These are phyloP conservation scores for Eragrostis curvula DNA, from an alignment of 176 grass and related monocot species.

Conservation along the genomic window DNA sequence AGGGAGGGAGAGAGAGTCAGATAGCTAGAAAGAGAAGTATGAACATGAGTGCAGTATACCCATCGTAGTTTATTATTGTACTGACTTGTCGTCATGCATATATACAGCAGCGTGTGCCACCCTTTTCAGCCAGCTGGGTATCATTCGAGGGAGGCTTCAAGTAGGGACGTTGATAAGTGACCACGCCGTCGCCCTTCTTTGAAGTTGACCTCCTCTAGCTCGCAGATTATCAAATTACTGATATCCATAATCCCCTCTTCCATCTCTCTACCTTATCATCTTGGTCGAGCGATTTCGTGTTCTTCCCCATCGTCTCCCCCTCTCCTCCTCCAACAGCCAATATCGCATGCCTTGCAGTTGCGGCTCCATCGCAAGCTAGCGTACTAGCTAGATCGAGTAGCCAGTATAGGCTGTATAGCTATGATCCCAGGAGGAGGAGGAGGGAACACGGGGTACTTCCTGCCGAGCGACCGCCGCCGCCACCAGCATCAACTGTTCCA, in stretches of 20 bases:
- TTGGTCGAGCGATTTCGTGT: not conserved
- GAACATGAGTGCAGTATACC: not conserved
- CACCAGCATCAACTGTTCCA: conserved; percentile 44
- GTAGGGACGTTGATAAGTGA: conserved; percentile 70
- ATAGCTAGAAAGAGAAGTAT: not conserved
- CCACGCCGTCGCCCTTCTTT: not conserved
- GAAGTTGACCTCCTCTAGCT: conserved; percentile 47
- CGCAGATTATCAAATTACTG: too few relatives aligned
- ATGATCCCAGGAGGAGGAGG: too few relatives aligned
- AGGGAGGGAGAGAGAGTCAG: too few relatives aligned
- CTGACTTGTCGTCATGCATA: not conserved
- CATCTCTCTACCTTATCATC: not conserved
- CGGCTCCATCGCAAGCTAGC: too few relatives aligned
- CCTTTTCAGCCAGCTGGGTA: conserved; percentile 52
- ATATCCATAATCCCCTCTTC: too few relatives aligned
- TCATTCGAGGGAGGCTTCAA: conserved; percentile 82
- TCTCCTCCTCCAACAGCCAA: not conserved
- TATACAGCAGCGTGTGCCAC: conserved; percentile 2
- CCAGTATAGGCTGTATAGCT: too few relatives aligned
- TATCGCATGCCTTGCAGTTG: conserved; percentile 2
- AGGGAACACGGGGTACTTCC: conserved; percentile 36
- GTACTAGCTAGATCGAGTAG: too few relatives aligned
- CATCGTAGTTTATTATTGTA: not conserved
- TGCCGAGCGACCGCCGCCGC: not conserved
- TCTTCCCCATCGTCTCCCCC: not conserved